Evolutionary conservation across 2,329 filamentous ascomycete genomes (phyloP).

Genomic region (Periglandula ipomoeae): DNA sequence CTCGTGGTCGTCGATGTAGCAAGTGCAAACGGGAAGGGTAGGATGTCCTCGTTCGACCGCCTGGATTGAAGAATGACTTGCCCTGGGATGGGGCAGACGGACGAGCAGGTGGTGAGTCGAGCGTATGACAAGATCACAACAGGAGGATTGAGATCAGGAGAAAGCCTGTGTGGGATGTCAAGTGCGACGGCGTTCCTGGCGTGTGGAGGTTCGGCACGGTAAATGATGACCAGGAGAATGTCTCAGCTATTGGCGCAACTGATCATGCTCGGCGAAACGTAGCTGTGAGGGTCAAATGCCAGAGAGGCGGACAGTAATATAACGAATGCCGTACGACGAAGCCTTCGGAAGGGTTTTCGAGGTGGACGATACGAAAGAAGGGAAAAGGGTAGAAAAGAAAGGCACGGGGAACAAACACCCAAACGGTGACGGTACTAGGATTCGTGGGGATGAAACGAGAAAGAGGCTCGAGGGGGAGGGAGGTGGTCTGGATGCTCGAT

Average conservation of each 20-base stretch:
- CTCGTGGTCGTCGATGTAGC: not conserved
- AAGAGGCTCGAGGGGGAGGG: not conserved
- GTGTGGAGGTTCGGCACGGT: conserved; percentile 2
- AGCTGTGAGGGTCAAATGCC: not conserved
- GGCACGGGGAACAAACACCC: not conserved
- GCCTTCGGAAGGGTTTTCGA: not conserved
- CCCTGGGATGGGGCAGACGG: not conserved
- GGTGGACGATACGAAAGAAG: not conserved
- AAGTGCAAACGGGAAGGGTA: not conserved
- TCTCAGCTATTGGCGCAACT: conserved; percentile 7
- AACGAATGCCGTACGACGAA: not conserved
- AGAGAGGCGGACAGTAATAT: not conserved
- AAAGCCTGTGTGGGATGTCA: not conserved
- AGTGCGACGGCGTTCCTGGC: not conserved
- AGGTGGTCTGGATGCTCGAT: not conserved
- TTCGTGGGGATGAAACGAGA: not conserved
- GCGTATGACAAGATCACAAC: not conserved
- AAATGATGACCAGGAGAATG: conserved; percentile 4
- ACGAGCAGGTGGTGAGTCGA: not conserved
- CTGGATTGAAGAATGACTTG: not conserved
- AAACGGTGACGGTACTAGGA: not conserved
- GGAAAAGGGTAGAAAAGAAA: not conserved
- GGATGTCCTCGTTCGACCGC: no score
- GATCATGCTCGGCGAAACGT: conserved; percentile 5
- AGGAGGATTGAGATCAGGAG: not conserved